These are phyloP conservation scores for Crithidia thermophila DNA, from an alignment of 208 protist genomes.

Conservation along the genomic window DNA sequence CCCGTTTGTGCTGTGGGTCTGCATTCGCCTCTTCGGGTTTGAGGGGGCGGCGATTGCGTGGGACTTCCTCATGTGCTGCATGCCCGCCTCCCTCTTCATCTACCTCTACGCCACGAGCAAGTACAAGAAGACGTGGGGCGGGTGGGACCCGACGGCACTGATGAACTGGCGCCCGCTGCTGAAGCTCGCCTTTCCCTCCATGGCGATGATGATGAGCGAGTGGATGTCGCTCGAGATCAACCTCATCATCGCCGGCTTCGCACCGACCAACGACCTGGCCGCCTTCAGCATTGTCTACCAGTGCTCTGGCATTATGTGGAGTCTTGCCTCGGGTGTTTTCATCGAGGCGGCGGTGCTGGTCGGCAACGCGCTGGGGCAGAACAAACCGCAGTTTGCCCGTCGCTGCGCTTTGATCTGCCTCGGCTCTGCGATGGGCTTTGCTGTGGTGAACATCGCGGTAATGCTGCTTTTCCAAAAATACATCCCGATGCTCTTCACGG, in stretches of 20 bases:
- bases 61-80: constrained; percentile 62
- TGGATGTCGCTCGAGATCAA: constrained; percentile 83
- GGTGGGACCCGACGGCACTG: constrained; percentile 62
- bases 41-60: constrained; percentile 62
- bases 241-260: constrained; percentile 64
- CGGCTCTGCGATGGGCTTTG: constrained; percentile 22
- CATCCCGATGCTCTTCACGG: constrained; percentile 56
- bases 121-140: constrained; percentile 77
- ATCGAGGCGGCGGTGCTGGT: constrained; percentile 75
- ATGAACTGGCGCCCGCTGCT: constrained; percentile 66
- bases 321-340: constrained; percentile 66
- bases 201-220: constrained; percentile 85
- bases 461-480: constrained; percentile 33
- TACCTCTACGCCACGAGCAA: constrained; percentile 65
- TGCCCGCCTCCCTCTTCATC: constrained; percentile 49
- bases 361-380: constrained; percentile 71
- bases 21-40: constrained; percentile 56
- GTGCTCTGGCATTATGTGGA: constrained; percentile 62
- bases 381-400: constrained; percentile 51
- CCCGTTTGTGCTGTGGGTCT: constrained; percentile 55
- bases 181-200: constrained; percentile 66
- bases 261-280: constrained; percentile 54
- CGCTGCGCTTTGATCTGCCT: constrained; percentile 53
- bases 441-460: constrained; percentile 50
- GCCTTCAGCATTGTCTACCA: constrained; percentile 77